Base-by-base conservation (phyloP, 441 rosid species). In the Adansonia rubrostipa region DNA sequence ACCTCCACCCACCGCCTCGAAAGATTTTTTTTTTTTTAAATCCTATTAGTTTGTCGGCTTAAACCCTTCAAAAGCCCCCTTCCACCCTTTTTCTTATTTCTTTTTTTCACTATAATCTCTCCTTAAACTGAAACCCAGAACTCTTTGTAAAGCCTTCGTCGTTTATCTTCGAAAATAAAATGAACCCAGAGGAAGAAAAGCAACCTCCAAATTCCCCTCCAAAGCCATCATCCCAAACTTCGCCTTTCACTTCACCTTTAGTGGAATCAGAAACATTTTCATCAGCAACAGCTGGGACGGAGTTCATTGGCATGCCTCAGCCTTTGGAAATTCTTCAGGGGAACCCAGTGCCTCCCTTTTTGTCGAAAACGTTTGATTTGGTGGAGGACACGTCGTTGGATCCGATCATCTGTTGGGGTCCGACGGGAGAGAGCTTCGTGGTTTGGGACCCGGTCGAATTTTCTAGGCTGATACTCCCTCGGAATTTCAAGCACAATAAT, bases 401-500 rank as follows among this genome's bases (percentile, higher is more conserved):
- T 80, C 88, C 86, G 28, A 84, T 91, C 4, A 84, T 91, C 0
- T 91, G 93, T 20, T 91, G 93, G 96, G 93, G 90, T 6, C 22
- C 83, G 0, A 81, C 84, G 2, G 96, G 96, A 0, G 77, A 80
- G 42, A 91, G 93, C 83, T 91, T 91, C 80, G 90, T 91, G 6
- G 92, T 91, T 36, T 87, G 92, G 93, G 93, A 91, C 48, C 90
- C 93, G 6, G 17, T 87, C 13, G 93, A 91, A 75, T 91, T 91
- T 42, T 77, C 96, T 5, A 87, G 91, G 81, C 22, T 78, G 77
- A 75, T 88, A 24, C 92, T 91, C 48, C 96, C 96, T 0, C 71
- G 87, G 79, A 86, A 87, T 73, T 91, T 91, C 86, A 91, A 91
- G 87, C 96, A 91, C 83, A 86, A 86, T 77, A 91, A 91, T 72